These are phyloP conservation scores for Microbotryum violaceum DNA, from an alignment of 1,284 basidiomycete genomes.

Conservation along the genomic window DNA sequence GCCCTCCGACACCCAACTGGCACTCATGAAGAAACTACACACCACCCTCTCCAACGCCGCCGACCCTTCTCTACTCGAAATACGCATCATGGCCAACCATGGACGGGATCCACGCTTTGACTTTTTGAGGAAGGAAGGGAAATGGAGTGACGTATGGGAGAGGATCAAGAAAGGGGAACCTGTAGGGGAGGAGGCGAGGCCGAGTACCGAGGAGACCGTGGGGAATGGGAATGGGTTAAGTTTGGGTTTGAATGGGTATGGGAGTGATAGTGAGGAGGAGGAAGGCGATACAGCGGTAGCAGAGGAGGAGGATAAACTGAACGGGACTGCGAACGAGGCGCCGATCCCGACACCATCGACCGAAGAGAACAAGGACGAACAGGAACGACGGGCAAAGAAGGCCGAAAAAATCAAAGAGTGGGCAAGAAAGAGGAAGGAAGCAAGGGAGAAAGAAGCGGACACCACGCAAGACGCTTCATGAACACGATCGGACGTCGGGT, in stretches of 20 bases:
- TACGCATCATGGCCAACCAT: constrained; percentile 29
- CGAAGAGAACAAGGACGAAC: too few relatives aligned
- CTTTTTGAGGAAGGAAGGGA: constrained; percentile 16
- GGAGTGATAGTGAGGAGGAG: constrained; percentile 12
- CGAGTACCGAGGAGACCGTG: background rate
- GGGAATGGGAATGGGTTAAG: background rate
- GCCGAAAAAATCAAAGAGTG: constrained; percentile 11
- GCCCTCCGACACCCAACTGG: constrained; percentile 13
- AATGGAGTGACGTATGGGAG: constrained; percentile 19
- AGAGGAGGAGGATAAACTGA: background rate
- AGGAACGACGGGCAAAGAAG: background rate
- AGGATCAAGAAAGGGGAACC: constrained; percentile 8
- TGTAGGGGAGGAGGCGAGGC: background rate
- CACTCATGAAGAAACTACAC: constrained; percentile 22
- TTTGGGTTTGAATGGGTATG: constrained; percentile 15
- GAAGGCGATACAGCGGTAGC: background rate
- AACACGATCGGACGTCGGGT: background rate
- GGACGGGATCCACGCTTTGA: constrained; percentile 18
- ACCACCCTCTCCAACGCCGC: constrained; percentile 14
- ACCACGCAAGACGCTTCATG: background rate
- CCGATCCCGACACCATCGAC: too few relatives aligned
- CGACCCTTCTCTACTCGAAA: constrained; percentile 26
- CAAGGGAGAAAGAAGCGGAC: background rate
- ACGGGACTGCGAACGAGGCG: too few relatives aligned
- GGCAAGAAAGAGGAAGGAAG: constrained; percentile 12